Percentiles rank a stretch among this genome's conserved stretches.
Evolutionary conservation across 2,329 filamentous ascomycete genomes (phyloP).

Genomic region (Westerdykella aurantiaca): DNA sequence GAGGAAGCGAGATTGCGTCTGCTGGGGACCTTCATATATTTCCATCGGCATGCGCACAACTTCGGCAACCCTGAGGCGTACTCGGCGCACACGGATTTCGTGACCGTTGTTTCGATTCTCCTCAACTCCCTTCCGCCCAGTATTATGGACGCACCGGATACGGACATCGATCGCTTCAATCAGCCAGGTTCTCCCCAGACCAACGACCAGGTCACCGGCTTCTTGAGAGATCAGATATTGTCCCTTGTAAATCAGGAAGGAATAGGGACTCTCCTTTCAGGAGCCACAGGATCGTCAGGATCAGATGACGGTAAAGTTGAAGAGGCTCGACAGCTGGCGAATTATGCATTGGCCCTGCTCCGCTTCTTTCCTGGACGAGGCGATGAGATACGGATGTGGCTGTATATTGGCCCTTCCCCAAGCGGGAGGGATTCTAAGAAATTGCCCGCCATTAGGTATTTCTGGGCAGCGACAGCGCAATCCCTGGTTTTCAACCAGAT

Average conservation of each 20-base stretch:
- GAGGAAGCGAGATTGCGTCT: constrained; percentile 49
- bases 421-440: constrained; percentile 25
- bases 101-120: constrained; percentile 51
- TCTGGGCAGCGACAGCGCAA: constrained; percentile 65
- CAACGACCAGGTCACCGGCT: constrained; percentile 32
- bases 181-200: constrained; percentile 39
- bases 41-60: constrained; percentile 47
- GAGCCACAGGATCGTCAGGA: constrained; percentile 35
- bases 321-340: constrained; percentile 70
- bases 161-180: constrained; percentile 20
- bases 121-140: constrained; percentile 53
- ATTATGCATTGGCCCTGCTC: constrained; percentile 78
- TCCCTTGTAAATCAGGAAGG: constrained; percentile 70
- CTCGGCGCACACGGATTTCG: constrained; percentile 49
- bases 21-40: constrained; percentile 55
- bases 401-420: constrained; percentile 70
- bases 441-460: constrained; percentile 69
- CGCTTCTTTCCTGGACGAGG: constrained; percentile 74
- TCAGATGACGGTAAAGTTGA: constrained; percentile 38
- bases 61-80: constrained; percentile 35
- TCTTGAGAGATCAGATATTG: constrained; percentile 60
- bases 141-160: constrained; percentile 46
- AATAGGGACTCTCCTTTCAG: constrained; percentile 58
- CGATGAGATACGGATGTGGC: constrained; percentile 90
- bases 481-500: constrained; percentile 56